Percentiles rank a stretch among this genome's conserved stretches.
These are phyloP conservation scores for Rhododendron williamsianum DNA, from an alignment of 148 eudicot species.

Conservation along the genomic window DNA sequence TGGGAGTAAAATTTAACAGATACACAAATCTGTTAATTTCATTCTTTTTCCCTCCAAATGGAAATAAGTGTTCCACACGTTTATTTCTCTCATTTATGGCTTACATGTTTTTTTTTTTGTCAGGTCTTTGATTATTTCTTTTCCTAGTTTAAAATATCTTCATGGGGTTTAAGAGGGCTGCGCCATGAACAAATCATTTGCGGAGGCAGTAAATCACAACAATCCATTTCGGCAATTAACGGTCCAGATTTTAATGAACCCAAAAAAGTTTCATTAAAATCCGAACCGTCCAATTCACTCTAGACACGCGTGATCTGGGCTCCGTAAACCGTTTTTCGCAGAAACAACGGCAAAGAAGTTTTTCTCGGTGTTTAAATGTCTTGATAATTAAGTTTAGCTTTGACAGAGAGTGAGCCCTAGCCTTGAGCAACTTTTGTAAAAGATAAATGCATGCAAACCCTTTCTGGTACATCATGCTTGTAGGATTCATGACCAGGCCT, in stretches of 20 bases:
- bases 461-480: background rate
- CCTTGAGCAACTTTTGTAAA: no score
- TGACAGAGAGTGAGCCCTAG: no score
- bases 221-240: no score
- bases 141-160: background rate
- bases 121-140: background rate
- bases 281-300: no score
- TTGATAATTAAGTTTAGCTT: background rate
- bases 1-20: background rate
- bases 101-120: background rate
- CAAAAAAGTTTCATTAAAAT: no score
- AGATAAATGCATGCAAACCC: background rate
- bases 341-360: no score
- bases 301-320: no score
- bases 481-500: background rate
- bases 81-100: background rate
- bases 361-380: background rate
- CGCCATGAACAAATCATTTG: no score
- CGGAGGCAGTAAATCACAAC: no score
- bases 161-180: background rate
- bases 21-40: background rate
- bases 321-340: no score
- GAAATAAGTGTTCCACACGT: background rate
- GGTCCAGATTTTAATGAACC: no score
- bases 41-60: background rate